phyloP scores from a whole-genome alignment of 2,329 filamentous ascomycete genomes.

The Talaromyces piceae region DNA sequence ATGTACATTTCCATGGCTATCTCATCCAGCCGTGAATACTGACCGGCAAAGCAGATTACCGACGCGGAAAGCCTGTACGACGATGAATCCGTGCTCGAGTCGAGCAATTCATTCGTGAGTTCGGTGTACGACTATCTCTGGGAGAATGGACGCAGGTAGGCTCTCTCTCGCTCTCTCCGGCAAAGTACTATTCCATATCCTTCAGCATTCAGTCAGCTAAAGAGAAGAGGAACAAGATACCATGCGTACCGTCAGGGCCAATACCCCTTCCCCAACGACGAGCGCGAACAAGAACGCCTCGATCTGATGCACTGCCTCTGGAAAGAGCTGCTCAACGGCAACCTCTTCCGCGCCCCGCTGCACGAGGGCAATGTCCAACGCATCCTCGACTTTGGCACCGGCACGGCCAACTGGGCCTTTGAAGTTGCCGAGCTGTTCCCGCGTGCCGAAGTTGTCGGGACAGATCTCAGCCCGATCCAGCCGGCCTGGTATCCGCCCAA shows the following conservation, averaged over 20 bases:
- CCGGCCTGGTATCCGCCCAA: conserved; percentile 34
- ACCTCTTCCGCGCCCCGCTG: conserved; percentile 23
- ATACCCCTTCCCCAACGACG: conserved; percentile 26
- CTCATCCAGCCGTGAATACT: not conserved
- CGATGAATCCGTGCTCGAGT: conserved; percentile 19
- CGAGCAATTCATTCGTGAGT: conserved; percentile 24
- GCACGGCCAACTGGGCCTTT: conserved; percentile 13
- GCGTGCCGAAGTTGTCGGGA: conserved; percentile 15
- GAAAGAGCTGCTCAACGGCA: conserved; percentile 15
- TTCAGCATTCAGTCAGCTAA: not conserved
- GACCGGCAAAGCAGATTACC: not conserved
- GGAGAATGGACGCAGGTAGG: conserved; percentile 20
- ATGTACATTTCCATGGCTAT: not conserved
- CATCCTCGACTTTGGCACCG: conserved; percentile 3
- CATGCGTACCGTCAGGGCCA: conserved; percentile 22
- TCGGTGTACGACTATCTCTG: conserved; percentile 16
- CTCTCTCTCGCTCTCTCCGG: too few relatives aligned
- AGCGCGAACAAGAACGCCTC: conserved; percentile 24
- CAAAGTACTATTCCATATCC: too few relatives aligned
- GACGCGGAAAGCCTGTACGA: conserved; percentile 1
- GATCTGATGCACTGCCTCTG: conserved; percentile 23
- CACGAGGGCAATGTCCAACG: not conserved
- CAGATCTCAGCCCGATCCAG: conserved; percentile 15
- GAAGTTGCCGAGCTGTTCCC: conserved; percentile 28
- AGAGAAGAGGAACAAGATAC: conserved; percentile 10